Base-by-base conservation (phyloP, 441 rosid genomes). In the Flueggea neowawraea region DNA sequence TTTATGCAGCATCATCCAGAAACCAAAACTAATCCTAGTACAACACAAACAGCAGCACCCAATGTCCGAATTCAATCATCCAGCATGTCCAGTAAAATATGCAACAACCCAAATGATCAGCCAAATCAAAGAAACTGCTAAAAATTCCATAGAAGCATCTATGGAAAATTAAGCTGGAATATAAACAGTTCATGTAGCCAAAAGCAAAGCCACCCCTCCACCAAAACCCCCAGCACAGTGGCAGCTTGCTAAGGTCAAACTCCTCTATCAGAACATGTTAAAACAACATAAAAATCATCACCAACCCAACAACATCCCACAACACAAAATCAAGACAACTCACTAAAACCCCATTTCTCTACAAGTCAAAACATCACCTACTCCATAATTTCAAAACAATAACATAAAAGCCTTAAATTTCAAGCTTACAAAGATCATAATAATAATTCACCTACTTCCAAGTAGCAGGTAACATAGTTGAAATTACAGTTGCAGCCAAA, bases 401-500 rank as follows among this genome's bases (percentile, higher is more conserved):
- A 36, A 36, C 41, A 36, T 36, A 36, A 36, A 36, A 8, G 9
- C 41, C 41, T 36, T 4, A 36, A 36, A 2, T 36, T 36, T 10
- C 12, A 33, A 67, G 31, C 58, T 57, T 17, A n/a, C 12, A 31
- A 36, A 12, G 44, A 66, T 66, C 67, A 57, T 8, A 36, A 36
- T 8, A 36, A 36, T 64, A 57, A 43, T 55, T 59, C 65, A 57
- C 44, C 22, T 13, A 47, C 58, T 31, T 58, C 50, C 48, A 58
- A 51, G 33, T 12, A 70, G 4, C 17, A 22, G 28, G 28, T 57
- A 65, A 52, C 52, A 22, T 22, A 62, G 61, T 54, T 57, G 71
- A 67, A 69, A 61, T 48, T 48, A 54, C 32, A 63, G 54, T 39
- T 39, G 58, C 48, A 65, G n/a, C 66, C 33, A 66, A 36, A 62